These are phyloP conservation scores for Akanthomyces lecanii DNA, from an alignment of 2,329 filamentous ascomycete species.

Conservation along the genomic window DNA sequence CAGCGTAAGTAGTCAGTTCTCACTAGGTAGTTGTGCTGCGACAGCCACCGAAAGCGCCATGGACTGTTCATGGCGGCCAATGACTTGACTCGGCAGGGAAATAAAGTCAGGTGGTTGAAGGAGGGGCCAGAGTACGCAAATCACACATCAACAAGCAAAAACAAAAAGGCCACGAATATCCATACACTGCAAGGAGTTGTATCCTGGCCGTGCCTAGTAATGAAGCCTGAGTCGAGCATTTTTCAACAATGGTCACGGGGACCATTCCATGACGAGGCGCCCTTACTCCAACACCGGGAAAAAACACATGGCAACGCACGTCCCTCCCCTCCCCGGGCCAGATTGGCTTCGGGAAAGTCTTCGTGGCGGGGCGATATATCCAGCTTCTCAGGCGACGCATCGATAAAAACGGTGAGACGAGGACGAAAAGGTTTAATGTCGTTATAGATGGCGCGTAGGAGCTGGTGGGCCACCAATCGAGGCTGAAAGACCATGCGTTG, in stretches of 20 bases:
- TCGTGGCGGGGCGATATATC: neutral
- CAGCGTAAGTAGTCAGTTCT: too few species aligned
- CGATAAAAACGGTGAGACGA: slow-evolving; percentile 3
- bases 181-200: too few species aligned
- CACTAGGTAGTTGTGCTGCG: too few species aligned
- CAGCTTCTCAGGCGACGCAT: neutral
- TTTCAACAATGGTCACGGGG: neutral
- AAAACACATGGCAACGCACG: neutral
- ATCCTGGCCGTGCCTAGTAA: too few species aligned
- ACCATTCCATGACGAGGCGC: neutral
- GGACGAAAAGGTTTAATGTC: neutral
- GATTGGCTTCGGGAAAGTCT: neutral
- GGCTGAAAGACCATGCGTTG: too few species aligned
- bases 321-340: neutral
- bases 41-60: too few species aligned
- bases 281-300: neutral
- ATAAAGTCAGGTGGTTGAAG: neutral
- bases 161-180: too few species aligned
- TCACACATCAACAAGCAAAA: too few species aligned
- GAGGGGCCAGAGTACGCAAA: too few species aligned
- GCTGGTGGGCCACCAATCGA: too few species aligned
- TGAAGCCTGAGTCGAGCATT: neutral
- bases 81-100: neutral
- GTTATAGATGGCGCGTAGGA: neutral
- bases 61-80: neutral